Base-by-base conservation (phyloP, 208 protist species). In the Trypanosoma cruzi region DNA sequence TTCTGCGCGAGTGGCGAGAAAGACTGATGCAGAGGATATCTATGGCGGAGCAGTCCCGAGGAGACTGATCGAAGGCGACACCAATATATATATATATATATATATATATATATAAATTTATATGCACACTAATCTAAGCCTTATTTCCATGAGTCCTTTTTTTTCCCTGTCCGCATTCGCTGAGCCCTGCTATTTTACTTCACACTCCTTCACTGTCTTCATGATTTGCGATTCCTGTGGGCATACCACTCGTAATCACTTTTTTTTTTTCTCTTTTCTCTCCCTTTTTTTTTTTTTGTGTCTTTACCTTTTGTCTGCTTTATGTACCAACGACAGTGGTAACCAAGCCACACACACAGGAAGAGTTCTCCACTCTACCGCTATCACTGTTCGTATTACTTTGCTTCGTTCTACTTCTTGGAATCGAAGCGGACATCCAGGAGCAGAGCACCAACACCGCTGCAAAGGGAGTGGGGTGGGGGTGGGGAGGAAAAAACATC, bases 1-100 rank as follows among this genome's bases (percentile, higher is more conserved):
- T 80, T 13, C 34, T 57, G 52, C 52, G 65, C 20, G 68, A 76
- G n/a, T 71, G 70, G 77, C 31, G 53, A 34, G 64, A 68, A 20
- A 64, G 73, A 53, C 28, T 75, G 29, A 50, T 59, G 53, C 54
- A 69, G 40, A 69, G 40, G 24, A 34, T 75, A 18, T 49, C 54
- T 32, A 26, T 42, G 36, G 70, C 24, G 20, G 8, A 50, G 31
- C 42, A 57, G 24, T 22, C 34, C 22, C 20, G 61, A 24, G n/a
- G 34, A 44, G 22, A 2, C 32, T 14, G 42, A 31, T 42, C 13
- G 24, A 60, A 32, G 53, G 13, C 16, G 20, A 61, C 46, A 37
- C n/a, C n/a, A 22, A 61, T n/a, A 61, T 18, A n/a, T 31, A 20
- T 28, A 36, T n/a, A 64, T 31, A 57, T 36, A 46, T 26, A 57